A percentile compares a stretch with the other conserved stretches of the same genome.
Evolutionary conservation across 371 early-diverging fungal species (phyloP).

Genomic region (Mortierella sp.): DNA sequence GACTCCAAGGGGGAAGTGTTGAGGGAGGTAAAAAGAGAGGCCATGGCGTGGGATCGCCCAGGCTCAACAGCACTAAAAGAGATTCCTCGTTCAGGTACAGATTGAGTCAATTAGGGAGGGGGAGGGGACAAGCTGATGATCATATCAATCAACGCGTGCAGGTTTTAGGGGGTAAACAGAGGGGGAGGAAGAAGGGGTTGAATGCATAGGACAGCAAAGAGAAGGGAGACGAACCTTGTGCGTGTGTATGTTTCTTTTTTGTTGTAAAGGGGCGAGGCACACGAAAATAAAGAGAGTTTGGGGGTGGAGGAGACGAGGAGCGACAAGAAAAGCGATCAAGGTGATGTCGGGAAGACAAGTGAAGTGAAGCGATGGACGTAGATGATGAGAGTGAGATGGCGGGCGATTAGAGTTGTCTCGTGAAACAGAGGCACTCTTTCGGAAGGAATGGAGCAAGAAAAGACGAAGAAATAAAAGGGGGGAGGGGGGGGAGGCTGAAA

Average conservation of each 20-base stretch:
- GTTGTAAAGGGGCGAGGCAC: background rate
- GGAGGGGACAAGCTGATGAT: background rate
- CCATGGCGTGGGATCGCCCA: background rate
- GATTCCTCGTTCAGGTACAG: background rate
- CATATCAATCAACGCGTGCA: background rate
- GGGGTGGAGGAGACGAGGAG: background rate
- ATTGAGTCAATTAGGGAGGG: background rate
- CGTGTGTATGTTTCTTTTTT: background rate
- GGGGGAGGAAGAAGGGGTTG: background rate
- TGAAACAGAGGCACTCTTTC: slow-evolving; percentile 12
- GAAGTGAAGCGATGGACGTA: background rate
- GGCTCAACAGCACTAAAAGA: background rate
- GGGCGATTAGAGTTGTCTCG: slow-evolving; percentile 8
- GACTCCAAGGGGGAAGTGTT: background rate
- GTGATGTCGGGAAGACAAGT: background rate
- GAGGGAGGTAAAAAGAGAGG: background rate
- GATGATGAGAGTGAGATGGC: slow-evolving; percentile 14
- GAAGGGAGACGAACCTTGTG: slow-evolving; percentile 12
- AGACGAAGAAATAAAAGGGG: background rate
- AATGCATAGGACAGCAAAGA: background rate
- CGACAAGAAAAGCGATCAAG: background rate
- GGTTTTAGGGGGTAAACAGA: background rate
- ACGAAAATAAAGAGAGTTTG: background rate
- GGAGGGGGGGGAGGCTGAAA: background rate
- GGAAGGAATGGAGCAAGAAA: background rate